Base-by-base conservation (phyloP, 352 stramenopile species). In the Pythium phragmiticola region DNA sequence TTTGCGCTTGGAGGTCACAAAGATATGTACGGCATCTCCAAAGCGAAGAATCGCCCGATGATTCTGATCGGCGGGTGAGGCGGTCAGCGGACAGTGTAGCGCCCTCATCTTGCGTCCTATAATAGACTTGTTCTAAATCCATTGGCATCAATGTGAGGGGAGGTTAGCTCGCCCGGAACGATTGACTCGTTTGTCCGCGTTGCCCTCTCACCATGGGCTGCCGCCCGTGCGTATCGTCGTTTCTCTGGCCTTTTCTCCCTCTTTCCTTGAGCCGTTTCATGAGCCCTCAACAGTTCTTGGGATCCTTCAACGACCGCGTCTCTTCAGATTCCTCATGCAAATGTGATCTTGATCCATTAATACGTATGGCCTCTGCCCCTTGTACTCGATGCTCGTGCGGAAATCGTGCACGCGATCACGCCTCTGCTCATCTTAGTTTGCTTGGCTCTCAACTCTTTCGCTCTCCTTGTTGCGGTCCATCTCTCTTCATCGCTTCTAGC, bases 21-120 rank as follows among this genome's bases (percentile, higher is more conserved):
- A n/a, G 87, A 97, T 79, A 97, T 98, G 76, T 87, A 97, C 42
- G 85, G 87, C 34, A 92, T 96, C 66, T 94, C 95, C 36, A 94
- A 89, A 37, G 77, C 80, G 16, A 89, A 96, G 69, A 99, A 99
- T 80, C 84, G 96, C 21, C 96, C 96, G 26, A 99, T 99, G 97
- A 98, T 98, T 57, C 78, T 98, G 50, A 99, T 99, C 75, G 97
- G 97, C 43, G 97, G 97, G 41, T 99, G 83, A 69, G 52, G 12
- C 17, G 21, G 56, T 46, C 14, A 21, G 14, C 7, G 16, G 9
- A 1, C 11, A 39, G 34, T 39, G 34, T 39, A 8, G 34, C 34
- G 33, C n/a, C 26, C 34, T 14, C 17, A 50, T 8, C 23, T 30
- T 5, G 23, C 6, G 2, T 34, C 9, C 39, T 9, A 39, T 53